These are phyloP conservation scores for Paramyrothecium roridum DNA, from an alignment of 2,329 filamentous ascomycete species.

Conservation along the genomic window DNA sequence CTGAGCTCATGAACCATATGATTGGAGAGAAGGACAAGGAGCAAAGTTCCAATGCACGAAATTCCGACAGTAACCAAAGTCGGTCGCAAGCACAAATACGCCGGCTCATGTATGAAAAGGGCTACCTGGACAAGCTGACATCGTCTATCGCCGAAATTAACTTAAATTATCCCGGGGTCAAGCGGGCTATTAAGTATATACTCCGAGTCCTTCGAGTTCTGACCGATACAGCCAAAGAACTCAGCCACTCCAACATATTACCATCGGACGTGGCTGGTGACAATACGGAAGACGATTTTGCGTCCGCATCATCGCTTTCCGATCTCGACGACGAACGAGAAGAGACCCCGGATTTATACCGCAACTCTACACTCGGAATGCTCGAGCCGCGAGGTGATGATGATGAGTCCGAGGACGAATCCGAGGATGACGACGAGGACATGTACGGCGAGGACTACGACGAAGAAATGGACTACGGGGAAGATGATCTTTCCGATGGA, in stretches of 20 bases:
- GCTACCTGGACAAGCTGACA: slow-evolving; percentile 85
- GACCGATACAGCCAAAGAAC: slow-evolving; percentile 79
- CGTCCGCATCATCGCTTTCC: slow-evolving; percentile 83
- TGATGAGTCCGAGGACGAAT: slow-evolving; percentile 75
- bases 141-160: slow-evolving; percentile 93
- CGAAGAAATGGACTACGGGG: slow-evolving; percentile 87
- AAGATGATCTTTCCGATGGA: slow-evolving; percentile 77
- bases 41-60: slow-evolving; percentile 38
- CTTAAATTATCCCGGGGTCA: slow-evolving; percentile 88
- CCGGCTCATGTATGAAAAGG: slow-evolving; percentile 97
- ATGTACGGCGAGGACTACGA: slow-evolving; percentile 86
- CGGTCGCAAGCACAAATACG: slow-evolving; percentile 79
- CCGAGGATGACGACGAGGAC: slow-evolving; percentile 69
- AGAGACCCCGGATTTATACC: slow-evolving; percentile 94
- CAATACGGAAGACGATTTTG: slow-evolving; percentile 79
- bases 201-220: slow-evolving; percentile 83
- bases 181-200: slow-evolving; percentile 94
- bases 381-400: slow-evolving; percentile 80
- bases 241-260: slow-evolving; percentile 80
- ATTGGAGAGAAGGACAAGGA: slow-evolving; percentile 75
- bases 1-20: slow-evolving; percentile 91
- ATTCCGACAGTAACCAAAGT: slow-evolving; percentile 33
- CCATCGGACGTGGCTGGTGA: slow-evolving; percentile 63
- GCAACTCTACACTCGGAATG: slow-evolving; percentile 94
- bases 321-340: slow-evolving; percentile 83